Evolutionary conservation across 2,329 filamentous ascomycete species (phyloP).

Genomic region (Xylaria sp.): DNA sequence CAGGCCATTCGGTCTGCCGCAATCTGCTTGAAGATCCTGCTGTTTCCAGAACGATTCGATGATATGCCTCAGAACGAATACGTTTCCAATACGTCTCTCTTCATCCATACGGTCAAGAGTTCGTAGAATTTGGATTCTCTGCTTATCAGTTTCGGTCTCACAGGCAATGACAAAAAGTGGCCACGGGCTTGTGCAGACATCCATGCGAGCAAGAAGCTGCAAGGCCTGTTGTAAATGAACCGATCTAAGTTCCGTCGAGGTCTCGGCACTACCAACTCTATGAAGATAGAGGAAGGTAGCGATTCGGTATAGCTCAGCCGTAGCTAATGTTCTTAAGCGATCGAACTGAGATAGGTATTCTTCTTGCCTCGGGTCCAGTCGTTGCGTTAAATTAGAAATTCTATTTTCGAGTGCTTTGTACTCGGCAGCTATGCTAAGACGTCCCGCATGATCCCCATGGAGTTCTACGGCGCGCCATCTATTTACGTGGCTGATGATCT

Average conservation of each 20-base stretch:
- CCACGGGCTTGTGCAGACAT: conserved; percentile 61
- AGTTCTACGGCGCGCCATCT: conserved; percentile 49
- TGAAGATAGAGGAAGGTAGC: conserved; percentile 58
- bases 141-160: conserved; percentile 55
- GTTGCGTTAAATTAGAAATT: conserved; percentile 46
- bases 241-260: conserved; percentile 45
- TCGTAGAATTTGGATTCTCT: conserved; percentile 55
- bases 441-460: conserved; percentile 43
- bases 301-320: conserved; percentile 63
- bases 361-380: conserved; percentile 46
- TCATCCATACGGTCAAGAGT: conserved; percentile 57
- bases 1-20: conserved; percentile 43
- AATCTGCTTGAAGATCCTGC: conserved; percentile 54
- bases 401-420: conserved; percentile 45
- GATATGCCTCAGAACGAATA: conserved; percentile 56
- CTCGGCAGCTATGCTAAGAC: conserved; percentile 46
- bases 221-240: conserved; percentile 53
- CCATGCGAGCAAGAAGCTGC: conserved; percentile 51
- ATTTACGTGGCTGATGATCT: conserved; percentile 58
- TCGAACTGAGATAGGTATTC: conserved; percentile 47
- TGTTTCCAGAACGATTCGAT: conserved; percentile 60
- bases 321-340: conserved; percentile 51
- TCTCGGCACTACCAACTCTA: conserved; percentile 45
- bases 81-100: conserved; percentile 58
- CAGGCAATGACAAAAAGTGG: conserved; percentile 61